phyloP scores from a whole-genome alignment of 768 basidiomycete species.

The Mycena epipterygia region DNA sequence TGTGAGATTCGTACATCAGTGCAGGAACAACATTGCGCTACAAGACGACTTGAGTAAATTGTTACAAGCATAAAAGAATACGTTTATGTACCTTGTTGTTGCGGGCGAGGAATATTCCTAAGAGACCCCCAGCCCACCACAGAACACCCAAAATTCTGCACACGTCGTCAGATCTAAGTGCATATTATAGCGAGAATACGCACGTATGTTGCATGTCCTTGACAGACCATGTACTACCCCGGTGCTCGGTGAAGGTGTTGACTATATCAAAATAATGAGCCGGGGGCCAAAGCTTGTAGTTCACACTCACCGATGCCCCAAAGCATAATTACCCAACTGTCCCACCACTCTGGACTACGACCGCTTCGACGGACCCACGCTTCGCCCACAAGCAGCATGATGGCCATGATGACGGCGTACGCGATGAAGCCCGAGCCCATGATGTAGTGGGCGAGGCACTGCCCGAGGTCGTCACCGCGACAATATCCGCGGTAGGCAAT shows the following conservation, averaged over 20 bases:
- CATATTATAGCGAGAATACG: conserved; percentile 43
- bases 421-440: conserved; percentile 94
- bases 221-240: conserved; percentile 83
- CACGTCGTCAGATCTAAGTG: neutral
- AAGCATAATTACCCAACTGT: conserved; percentile 75
- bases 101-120: conserved; percentile 87
- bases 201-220: conserved; percentile 97
- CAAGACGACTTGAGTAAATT: neutral
- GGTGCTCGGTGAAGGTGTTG: conserved; percentile 95
- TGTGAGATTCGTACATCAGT: conserved; percentile 69
- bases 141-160: conserved; percentile 52
- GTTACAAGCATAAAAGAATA: neutral
- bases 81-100: conserved; percentile 83
- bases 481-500: conserved; percentile 84
- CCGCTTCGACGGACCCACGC: conserved; percentile 80
- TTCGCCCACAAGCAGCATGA: conserved; percentile 84
- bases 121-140: conserved; percentile 95
- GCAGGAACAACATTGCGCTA: conserved; percentile 87
- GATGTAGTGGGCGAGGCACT: conserved; percentile 91
- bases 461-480: conserved; percentile 79
- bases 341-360: conserved; percentile 88
- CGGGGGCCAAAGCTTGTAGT: neutral
- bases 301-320: conserved; percentile 70
- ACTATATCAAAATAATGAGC: conserved; percentile 58
- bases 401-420: conserved; percentile 85